These are phyloP conservation scores for Cerioporus squamosus DNA, from an alignment of 1,284 basidiomycete species.

Conservation along the genomic window DNA sequence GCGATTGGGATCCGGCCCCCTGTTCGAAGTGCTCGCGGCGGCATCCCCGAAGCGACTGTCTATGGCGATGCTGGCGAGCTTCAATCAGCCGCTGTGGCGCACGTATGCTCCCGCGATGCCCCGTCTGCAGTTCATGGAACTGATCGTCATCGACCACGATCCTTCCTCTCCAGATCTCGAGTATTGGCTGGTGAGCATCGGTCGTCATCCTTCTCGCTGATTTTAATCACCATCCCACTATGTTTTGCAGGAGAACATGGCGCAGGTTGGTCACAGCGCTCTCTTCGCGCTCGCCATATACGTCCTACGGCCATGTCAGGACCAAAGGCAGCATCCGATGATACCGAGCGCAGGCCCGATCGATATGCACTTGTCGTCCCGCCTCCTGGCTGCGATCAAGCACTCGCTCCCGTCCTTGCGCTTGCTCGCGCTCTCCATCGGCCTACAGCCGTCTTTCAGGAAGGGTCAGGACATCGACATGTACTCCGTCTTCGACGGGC, in stretches of 20 bases:
- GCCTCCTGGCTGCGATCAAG: neutral
- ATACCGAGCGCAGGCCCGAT: neutral
- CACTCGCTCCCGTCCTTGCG: neutral
- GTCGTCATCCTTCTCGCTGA: neutral
- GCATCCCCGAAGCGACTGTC: constrained; percentile 4
- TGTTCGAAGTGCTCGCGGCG: neutral
- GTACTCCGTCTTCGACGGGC: neutral
- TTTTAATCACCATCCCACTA: too few relatives aligned
- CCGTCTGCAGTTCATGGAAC: neutral
- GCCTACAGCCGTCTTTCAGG: neutral
- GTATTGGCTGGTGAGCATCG: constrained; percentile 2
- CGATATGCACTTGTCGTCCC: neutral
- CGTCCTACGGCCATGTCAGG: neutral
- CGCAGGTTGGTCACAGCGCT: neutral
- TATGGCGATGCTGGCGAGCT: constrained; percentile 1
- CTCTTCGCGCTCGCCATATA: neutral
- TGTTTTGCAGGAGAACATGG: neutral
- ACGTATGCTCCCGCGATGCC: neutral
- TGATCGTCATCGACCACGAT: neutral
- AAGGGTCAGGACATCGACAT: neutral
- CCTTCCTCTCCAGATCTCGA: neutral
- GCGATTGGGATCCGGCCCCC: neutral
- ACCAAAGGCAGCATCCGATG: neutral
- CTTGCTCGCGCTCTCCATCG: neutral
- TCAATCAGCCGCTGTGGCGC: constrained; percentile 1